Base-by-base conservation (phyloP, 352 stramenopile genomes). In the Phytophthora citricola region DNA sequence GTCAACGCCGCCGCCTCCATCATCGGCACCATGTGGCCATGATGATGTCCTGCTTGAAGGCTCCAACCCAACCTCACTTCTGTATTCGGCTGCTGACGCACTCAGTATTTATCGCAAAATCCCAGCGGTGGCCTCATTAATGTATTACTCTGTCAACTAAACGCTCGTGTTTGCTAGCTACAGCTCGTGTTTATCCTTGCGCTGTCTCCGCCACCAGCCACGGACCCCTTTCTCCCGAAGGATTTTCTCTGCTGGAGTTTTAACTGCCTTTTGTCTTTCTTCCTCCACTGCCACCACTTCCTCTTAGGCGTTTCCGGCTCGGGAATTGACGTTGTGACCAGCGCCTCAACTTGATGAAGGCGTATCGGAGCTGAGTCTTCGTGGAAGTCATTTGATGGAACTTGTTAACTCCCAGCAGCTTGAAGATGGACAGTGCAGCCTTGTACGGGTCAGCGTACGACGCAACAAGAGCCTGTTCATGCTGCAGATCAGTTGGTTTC, bases 361-460 rank as follows among this genome's bases (percentile, higher is more conserved):
- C 82, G 43, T 79, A 89, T 29, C 69, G 71, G 24, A 92, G 73
- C 58, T 89, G 78, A 2, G 84, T 88, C 17, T 70, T 69, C 2
- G 70, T 63, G 11, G 81, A 88, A 5, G 72, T 80, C 84, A 92
- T 92, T 12, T 75, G 79, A 41, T 88, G 80, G 58, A 92, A 90
- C 41, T 85, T 76, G 46, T 91, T 87, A 34, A 88, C 82, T 10
- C 78, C 79, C 12, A 91, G 54, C 31, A 89, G 59, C 47, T 90
- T 90, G 70, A 90, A 91, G 40, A 92, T 80, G 7, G 75, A 91
- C 14, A 92, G 63, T 17, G 80, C 81, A 22, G 85, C 82, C 61
- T 91, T 91, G 75, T 89, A 92, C 53, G 84, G 84, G 41, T 92
- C 84, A n/a, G 84, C 79, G 58, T 92, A 92, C 48, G 66, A 79